Percentiles rank a stretch among this genome's conserved stretches.
phyloP scores from a whole-genome alignment of 139 green algal species.

The Picochlorum costavermella region DNA sequence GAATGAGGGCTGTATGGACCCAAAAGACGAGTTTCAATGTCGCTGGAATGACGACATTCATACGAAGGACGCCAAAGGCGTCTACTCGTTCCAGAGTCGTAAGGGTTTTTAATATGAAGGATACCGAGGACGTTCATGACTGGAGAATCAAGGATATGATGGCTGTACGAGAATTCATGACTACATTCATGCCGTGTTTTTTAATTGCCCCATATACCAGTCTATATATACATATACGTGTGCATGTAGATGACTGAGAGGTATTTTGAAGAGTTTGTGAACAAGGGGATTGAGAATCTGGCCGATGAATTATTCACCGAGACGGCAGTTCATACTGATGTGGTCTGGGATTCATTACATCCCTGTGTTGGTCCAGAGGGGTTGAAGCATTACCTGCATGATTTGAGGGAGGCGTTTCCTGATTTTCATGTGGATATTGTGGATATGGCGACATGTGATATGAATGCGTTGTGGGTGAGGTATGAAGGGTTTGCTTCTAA shows the following conservation, averaged over 20 bases:
- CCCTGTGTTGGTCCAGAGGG: conserved; percentile 19
- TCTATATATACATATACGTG: neutral
- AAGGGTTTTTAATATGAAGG: neutral
- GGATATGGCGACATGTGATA: conserved; percentile 25
- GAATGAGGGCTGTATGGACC: no score
- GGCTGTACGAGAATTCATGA: neutral
- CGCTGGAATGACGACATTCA: neutral
- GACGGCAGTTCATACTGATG: conserved; percentile 4
- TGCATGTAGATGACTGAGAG: conserved; percentile 11
- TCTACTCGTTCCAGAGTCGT: neutral
- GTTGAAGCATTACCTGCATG: conserved; percentile 24
- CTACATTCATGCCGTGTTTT: no score
- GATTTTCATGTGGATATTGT: conserved; percentile 29
- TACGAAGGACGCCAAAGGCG: no score
- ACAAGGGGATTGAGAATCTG: conserved; percentile 15
- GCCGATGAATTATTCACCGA: conserved; percentile 18
- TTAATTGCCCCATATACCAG: no score
- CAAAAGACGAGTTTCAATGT: neutral
- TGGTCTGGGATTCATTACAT: conserved; percentile 25
- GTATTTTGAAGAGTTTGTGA: conserved; percentile 25
- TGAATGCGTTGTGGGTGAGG: conserved; percentile 14
- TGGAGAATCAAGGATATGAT: conserved; percentile 28
- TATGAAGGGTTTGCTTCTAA: conserved; percentile 13
- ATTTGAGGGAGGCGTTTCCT: conserved; percentile 23
- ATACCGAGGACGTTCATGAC: conserved; percentile 10